Percentiles rank a stretch among this genome's conserved stretches.
Evolutionary conservation across 176 grass and related monocot species (phyloP).

Genomic region (Eremochloa ophiuroides): DNA sequence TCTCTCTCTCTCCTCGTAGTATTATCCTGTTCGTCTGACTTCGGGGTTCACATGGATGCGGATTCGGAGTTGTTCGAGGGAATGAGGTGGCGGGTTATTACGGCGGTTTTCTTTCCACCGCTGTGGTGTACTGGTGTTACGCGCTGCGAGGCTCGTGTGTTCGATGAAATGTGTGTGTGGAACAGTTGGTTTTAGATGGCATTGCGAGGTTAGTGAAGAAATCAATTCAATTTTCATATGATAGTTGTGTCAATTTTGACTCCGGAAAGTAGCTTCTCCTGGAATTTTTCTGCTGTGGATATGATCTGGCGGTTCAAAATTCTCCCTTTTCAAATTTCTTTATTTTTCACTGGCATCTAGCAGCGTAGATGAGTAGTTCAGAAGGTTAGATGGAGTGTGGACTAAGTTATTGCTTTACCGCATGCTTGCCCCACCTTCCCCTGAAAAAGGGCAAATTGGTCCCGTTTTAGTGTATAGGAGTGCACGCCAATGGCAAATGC

Average conservation of each 20-base stretch:
- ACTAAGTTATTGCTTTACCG: background rate
- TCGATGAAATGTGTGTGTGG: constrained; percentile 14
- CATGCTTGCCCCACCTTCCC: background rate
- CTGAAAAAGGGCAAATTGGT: background rate
- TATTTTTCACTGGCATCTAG: background rate
- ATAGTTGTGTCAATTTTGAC: background rate
- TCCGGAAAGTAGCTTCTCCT: background rate
- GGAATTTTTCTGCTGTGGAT: background rate
- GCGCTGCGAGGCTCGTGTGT: background rate
- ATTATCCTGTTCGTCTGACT: background rate
- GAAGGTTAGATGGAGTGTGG: background rate
- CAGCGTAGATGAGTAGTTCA: background rate
- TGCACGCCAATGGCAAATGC: background rate
- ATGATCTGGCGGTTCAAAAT: background rate
- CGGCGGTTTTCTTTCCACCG: background rate
- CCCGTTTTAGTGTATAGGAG: background rate
- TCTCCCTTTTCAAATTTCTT: background rate
- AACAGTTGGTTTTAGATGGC: background rate
- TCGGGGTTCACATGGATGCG: background rate
- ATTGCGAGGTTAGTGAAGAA: background rate
- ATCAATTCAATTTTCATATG: background rate
- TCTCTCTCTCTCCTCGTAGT: background rate
- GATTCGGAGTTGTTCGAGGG: background rate
- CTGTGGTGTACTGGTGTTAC: background rate
- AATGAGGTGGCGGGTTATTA: background rate